Conservation (phyloP, 768 basidiomycete species). For the Suillus weaverae region DNA sequence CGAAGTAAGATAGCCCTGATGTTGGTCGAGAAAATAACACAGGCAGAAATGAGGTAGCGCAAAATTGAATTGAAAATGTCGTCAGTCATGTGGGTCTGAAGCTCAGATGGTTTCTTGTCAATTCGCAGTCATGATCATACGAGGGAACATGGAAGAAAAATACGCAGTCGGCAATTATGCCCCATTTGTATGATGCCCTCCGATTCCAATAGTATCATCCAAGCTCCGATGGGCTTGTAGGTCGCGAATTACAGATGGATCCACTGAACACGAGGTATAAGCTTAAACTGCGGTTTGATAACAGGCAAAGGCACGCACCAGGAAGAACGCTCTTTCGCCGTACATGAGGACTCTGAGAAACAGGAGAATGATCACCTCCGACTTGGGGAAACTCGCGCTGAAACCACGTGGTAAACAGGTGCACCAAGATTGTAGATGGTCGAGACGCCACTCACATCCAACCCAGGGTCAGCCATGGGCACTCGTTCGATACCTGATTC, state of each 20-base stretch:
- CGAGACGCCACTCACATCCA: constrained; percentile 61
- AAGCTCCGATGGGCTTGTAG: constrained; percentile 85
- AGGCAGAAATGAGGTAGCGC: constrained; percentile 18
- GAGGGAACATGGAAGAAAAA: constrained; percentile 15
- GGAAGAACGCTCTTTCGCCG: constrained; percentile 94
- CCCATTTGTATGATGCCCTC: constrained; percentile 30
- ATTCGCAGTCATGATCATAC: constrained; percentile 26
- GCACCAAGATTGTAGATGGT: constrained; percentile 15
- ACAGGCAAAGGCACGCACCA: constrained; percentile 44
- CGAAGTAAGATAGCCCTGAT: constrained; percentile 16
- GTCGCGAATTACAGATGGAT: constrained; percentile 85
- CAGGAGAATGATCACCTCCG: constrained; percentile 57
- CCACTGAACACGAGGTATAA: constrained; percentile 52
- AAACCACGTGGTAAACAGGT: constrained; percentile 18
- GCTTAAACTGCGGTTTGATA: constrained; percentile 9
- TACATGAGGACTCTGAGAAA: constrained; percentile 72
- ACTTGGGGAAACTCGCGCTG: constrained; percentile 71
- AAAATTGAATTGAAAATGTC: constrained; percentile 19
- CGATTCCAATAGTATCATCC: constrained; percentile 49
- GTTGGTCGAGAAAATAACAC: constrained; percentile 17
- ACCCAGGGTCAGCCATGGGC: constrained; percentile 88
- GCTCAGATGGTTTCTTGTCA: constrained; percentile 13
- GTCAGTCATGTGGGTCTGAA: constrained; percentile 30
- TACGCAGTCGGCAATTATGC: constrained; percentile 20
- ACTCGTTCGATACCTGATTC: constrained; percentile 85